Evolutionary conservation across 2,329 filamentous ascomycete genomes (phyloP), one percentile per base, ranked within the genome.

Genomic region (Pseudogymnoascus sp.): DNA sequence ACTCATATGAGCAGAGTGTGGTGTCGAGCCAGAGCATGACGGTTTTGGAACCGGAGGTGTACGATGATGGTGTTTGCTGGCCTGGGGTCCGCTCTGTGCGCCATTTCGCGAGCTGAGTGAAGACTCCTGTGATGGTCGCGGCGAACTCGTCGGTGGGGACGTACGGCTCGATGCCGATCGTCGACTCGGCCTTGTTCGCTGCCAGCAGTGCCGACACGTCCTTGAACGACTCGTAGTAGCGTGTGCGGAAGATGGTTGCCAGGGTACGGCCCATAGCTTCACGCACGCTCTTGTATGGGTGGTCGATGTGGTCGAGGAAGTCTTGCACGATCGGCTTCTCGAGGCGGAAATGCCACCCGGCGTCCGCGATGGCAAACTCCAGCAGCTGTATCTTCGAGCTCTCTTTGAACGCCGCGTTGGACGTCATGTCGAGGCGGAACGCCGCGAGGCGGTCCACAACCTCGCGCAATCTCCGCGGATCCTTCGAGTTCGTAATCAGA

Each of bases 351-450:
- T 99, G 95, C 95, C 96, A 99, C 1, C 95, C 95, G 37, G 88
- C 85, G 70, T 96, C 92, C 49, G 87, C 87, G 64, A 99, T 89
- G 66, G 90, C 84, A 68, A 96, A 91, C 69, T 97, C 91, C 16
- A 99, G 80, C 31, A 99, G 79, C 68, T 95, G 88, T 14, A 99
- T 91, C 78, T 97, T 97, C 28, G 93, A 96, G 63, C 93, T 96
- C 74, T 99, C 96, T 75, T 99, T 99, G 82, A 99, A 99, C 0
- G 95, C 95, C 3, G 96, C 95, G 72, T 97, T 97, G 0, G 93
- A 97, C 5, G 85, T 81, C 88, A 97, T 93, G 73, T 99, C 95
- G 8, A 99, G 81, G 31, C 91, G 85, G 83, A 97, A 97, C 62
- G 87, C 85, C 56, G 89, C 85, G 18, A 99, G 80, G 75, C 86